Evolutionary conservation across 31 red algal genomes (phyloP).

Genomic region (Endocladia muricata): DNA sequence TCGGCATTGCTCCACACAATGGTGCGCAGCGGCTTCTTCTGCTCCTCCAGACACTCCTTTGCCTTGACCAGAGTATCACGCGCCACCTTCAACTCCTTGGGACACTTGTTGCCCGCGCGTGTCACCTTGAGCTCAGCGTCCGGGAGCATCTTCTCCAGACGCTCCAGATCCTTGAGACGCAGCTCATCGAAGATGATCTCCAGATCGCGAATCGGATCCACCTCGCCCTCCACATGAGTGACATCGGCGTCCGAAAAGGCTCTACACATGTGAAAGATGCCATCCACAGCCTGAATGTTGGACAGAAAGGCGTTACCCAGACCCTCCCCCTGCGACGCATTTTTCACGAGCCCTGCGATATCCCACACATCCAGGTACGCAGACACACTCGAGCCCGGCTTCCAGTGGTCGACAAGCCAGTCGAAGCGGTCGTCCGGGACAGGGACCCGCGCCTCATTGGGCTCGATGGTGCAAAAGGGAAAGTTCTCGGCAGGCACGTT

Average conservation of each 20-base stretch:
- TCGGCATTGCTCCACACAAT: constrained; percentile 80
- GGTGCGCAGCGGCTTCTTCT: constrained; percentile 71
- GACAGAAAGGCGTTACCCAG: constrained; percentile 97
- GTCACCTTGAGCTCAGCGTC: constrained; percentile 72
- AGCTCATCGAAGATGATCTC: constrained; percentile 91
- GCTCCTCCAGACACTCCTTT: constrained; percentile 62
- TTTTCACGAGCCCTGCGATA: constrained; percentile 96
- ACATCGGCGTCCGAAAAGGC: constrained; percentile 95
- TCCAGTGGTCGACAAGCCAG: constrained; percentile 79
- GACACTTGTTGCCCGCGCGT: constrained; percentile 81
- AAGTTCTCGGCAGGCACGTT: constrained; percentile 94
- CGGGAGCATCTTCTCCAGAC: constrained; percentile 58
- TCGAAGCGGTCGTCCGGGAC: constrained; percentile 96
- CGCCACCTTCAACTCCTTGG: constrained; percentile 83
- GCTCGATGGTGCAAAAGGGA: constrained; percentile 98
- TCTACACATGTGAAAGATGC: constrained; percentile 87
- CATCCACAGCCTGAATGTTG: constrained; percentile 97
- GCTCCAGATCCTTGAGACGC: constrained; percentile 85
- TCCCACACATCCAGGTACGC: constrained; percentile 95
- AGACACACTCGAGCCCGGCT: constrained; percentile 69
- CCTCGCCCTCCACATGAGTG: constrained; percentile 91
- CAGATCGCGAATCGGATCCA: constrained; percentile 89
- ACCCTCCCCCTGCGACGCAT: constrained; percentile 91
- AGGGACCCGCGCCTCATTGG: constrained; percentile 87
- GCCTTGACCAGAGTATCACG: constrained; percentile 80